Evolutionary conservation across 345 rosid species (phyloP), one percentile per base, ranked within the genome.

Genomic region (Gossypium turneri): DNA sequence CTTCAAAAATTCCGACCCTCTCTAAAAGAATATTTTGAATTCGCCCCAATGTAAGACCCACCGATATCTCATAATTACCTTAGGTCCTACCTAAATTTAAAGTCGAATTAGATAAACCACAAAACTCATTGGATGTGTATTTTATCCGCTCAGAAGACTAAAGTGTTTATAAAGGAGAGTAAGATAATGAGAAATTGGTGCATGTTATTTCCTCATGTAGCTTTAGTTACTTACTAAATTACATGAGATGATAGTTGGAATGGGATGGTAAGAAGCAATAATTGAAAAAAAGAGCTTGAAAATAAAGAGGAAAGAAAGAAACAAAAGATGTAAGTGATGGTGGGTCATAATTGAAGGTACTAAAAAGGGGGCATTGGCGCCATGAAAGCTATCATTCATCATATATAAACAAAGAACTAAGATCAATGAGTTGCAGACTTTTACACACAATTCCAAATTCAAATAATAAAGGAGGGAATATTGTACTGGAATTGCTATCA

Each of bases 401-500:
- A 51, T 29, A 29, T 52, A 25, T 55, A 51, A 51, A 69, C 73
- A 69, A 66, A 51, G 57, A 68, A 9, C 44, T 12, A 56, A 29
- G 73, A 52, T 19, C 45, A 68, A 25, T 16, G 27, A 0, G 20
- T 50, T 50, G 45, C 59, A 16, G 25, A 34, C 41, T 51, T 22
- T 51, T 27, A 27, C 59, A 51, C 59, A 27, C 59, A 69, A 17
- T 51, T 69, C 73, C 73, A 69, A 69, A 51, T 27, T 69, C 25
- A 65, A 51, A 1, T 13, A 51, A 3, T 13, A 13, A 29, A 19
- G 45, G 27, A 9, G 52, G 24, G 73, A 16, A 69, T 29, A 69
- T 69, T 69, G 73, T 69, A 69, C 73, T 52, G 73, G 25, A 51
- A 27, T 69, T 41, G 38, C 59, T 27, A 52, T 69, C 25, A 69